phyloP scores from a whole-genome alignment of 2,329 filamentous ascomycete species.

The Zalaria sp. region DNA sequence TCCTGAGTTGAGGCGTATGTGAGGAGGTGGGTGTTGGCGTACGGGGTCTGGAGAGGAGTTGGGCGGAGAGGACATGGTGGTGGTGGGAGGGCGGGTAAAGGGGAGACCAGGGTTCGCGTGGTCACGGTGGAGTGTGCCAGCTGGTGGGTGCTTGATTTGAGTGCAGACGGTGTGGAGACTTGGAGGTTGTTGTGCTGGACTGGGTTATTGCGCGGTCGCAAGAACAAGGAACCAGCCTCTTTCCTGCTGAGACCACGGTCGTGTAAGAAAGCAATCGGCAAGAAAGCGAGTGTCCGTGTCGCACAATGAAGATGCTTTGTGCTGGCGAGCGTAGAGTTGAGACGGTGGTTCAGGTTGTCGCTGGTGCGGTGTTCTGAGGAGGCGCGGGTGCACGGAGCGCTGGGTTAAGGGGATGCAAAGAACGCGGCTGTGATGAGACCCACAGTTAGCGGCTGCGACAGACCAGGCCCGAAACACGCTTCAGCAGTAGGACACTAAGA shows the following conservation, averaged over 20 bases:
- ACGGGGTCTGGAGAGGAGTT: constrained; percentile 9
- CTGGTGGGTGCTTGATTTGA: neutral
- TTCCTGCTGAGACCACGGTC: neutral
- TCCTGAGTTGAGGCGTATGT: constrained; percentile 51
- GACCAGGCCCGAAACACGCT: too few species aligned
- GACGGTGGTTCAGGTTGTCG: too few species aligned
- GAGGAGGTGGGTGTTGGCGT: constrained; percentile 28
- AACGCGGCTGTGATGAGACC: too few species aligned
- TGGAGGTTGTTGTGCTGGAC: neutral
- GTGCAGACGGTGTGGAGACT: neutral
- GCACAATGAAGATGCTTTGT: too few species aligned
- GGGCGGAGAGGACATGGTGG: constrained; percentile 5
- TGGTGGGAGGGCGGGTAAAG: neutral
- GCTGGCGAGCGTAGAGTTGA: too few species aligned
- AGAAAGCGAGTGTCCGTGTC: neutral
- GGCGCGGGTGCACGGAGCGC: too few species aligned
- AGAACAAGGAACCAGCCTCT: neutral
- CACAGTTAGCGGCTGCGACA: too few species aligned
- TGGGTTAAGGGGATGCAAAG: too few species aligned
- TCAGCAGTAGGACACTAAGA: too few species aligned
- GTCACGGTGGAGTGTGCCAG: neutral
- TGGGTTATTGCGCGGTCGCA: neutral
- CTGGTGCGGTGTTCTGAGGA: too few species aligned
- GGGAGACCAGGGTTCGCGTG: neutral
- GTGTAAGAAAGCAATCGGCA: neutral